A percentile compares a stretch with the other conserved stretches of the same genome.
Evolutionary conservation across 192 early-diverging fungal species (phyloP).

Genomic region (Podila epigama): DNA sequence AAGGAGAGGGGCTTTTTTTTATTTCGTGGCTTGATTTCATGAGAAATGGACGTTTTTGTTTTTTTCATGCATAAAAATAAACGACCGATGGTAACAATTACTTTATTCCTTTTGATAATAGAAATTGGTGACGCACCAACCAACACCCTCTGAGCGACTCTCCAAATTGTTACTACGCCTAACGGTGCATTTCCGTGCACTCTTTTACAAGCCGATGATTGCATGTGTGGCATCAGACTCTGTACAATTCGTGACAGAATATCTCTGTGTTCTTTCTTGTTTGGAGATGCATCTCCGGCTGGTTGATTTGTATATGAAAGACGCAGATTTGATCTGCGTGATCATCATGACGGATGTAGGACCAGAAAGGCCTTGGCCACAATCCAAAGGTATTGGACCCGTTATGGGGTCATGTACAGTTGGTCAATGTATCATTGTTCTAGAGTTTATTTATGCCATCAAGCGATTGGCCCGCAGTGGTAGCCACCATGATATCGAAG

Average conservation of each 20-base stretch:
- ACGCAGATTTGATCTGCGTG: conserved; percentile 62
- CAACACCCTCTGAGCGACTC: conserved; percentile 43
- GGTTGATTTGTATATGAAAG: conserved; percentile 64
- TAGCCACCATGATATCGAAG: conserved; percentile 53
- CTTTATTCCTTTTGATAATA: conserved; percentile 7
- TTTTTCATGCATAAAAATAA: neutral
- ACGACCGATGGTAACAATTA: no score
- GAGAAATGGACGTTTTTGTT: neutral
- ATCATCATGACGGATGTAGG: conserved; percentile 64
- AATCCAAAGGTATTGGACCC: conserved; percentile 7
- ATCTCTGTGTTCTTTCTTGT: conserved; percentile 51
- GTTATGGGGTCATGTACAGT: conserved; percentile 62
- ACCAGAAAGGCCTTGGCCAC: conserved; percentile 11
- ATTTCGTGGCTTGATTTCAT: neutral
- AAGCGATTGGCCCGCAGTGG: conserved; percentile 45
- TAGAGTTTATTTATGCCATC: conserved; percentile 61
- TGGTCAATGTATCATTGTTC: conserved; percentile 59
- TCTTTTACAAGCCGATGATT: conserved; percentile 62
- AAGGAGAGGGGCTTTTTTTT: no score
- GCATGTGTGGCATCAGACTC: conserved; percentile 62
- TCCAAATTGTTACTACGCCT: conserved; percentile 50
- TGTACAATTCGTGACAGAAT: conserved; percentile 47
- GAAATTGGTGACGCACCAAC: conserved; percentile 47
- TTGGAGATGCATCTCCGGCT: conserved; percentile 53
- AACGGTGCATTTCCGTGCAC: conserved; percentile 25